Base-by-base conservation (phyloP, 2,329 filamentous ascomycete species). In the Alternaria triticina region DNA sequence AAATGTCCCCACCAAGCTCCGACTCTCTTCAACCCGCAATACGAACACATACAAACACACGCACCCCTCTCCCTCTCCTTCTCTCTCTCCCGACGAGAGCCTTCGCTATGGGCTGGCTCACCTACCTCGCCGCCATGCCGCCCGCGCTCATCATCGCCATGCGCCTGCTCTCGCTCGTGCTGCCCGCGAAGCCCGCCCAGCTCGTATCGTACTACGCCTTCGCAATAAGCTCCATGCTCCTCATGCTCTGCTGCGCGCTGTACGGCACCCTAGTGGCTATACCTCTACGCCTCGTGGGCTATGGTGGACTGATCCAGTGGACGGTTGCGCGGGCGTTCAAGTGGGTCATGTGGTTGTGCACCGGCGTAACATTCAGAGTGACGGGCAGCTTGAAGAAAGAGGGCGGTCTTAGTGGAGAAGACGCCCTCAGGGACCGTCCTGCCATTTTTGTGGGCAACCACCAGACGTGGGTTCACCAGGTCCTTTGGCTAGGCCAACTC, bases 361-460 rank as follows among this genome's bases (percentile, higher is more conserved):
- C 93, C 1, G 95, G 95, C 64, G 86, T 97, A 52, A 87, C 85
- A 62, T 97, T 98, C 77, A 81, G 86, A 65, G 82, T 97, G 54
- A 86, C 90, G 47, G 75, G 76, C 23, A 74, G 72, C 28, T 72
- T 74, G 46, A 74, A 71, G 70, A 65, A 70, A 28, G 74, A 75
- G 47, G 74, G 72, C 3, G 74, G 75, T 12, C 36, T 74, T 25
- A 72, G 70, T 8, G 78, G 77, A 13, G 73, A 75, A 54, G 78
- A 80, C 51, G 77, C 75, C 28, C 63, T 78, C 62, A 56, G 61
- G 49, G 74, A 67, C 10, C 85, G 95, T 55, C 96, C 96, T 1
- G 94, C 93, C 61, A 91, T 99, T 61, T 94, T 99, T 75, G 86
- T 99, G 71, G 92, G 91, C 44, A 98, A 98, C 82, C 96, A 99